Percentiles rank a stretch among this genome's conserved stretches.
These are phyloP conservation scores for Conringia planisiliqua DNA, from an alignment of 345 rosid genomes.

Conservation along the genomic window DNA sequence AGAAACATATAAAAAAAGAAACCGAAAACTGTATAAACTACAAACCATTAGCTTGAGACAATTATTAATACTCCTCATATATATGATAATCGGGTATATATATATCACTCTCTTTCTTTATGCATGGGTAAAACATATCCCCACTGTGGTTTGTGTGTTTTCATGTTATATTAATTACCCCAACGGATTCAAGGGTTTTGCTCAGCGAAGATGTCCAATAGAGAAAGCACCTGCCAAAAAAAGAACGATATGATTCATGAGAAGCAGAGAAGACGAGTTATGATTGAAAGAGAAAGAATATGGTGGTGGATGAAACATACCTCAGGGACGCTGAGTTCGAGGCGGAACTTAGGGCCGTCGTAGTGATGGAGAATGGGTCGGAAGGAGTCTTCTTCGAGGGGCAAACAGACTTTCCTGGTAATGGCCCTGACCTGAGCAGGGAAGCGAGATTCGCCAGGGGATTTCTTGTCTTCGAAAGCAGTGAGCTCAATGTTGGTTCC, in stretches of 20 bases:
- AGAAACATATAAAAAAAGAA: not conserved
- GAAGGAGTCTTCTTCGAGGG: conserved; percentile 96
- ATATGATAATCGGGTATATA: not conserved
- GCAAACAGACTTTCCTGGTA: conserved; percentile 78
- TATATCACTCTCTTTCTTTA: not conserved
- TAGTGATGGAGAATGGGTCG: conserved; percentile 97
- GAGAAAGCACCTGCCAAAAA: conserved; percentile 84
- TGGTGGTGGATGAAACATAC: too few species aligned
- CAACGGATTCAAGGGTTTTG: conserved; percentile 41
- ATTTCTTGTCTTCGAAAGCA: conserved; percentile 97
- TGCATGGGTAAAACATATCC: too few species aligned
- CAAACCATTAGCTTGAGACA: not conserved
- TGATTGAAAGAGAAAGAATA: too few species aligned
- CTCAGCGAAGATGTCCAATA: conserved; percentile 78
- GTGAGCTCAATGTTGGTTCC: conserved; percentile 90
- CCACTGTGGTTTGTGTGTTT: not conserved
- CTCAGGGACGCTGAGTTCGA: conserved; percentile 92
- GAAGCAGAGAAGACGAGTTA: too few species aligned
- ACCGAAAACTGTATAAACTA: not conserved
- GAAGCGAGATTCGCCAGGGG: conserved; percentile 86
- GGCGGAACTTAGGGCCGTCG: conserved; percentile 98
- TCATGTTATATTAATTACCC: not conserved
- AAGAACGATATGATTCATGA: too few species aligned
- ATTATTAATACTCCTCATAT: not conserved
- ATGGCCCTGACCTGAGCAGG: conserved; percentile 97